Base-by-base conservation (phyloP, 129 eudicot genomes). In the Flaveria trinervia region DNA sequence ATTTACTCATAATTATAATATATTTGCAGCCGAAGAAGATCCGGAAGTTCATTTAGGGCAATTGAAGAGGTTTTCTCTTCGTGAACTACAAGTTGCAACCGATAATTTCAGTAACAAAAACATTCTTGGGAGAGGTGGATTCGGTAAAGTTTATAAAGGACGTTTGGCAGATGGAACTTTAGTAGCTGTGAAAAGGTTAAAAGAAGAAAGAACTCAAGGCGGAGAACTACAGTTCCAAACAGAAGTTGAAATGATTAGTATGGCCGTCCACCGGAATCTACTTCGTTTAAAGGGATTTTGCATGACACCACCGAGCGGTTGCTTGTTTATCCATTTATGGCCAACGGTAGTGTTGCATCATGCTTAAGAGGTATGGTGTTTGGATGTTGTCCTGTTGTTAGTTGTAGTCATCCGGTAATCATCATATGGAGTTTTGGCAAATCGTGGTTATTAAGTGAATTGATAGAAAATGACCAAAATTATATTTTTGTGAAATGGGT, bases 241-340 rank as follows among this genome's bases (percentile, higher is more conserved):
- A 44, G 96, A 89, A 83, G 95, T 92, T 15, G 92, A 92, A 76
- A 87, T 92, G 92, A 92, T 92, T 39, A 92, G 97, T 70, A 92
- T 92, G 97, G 97, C 97, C 13, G 97, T 92, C 17, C 97, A 92
- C 71, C 87, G 97, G 23, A 92, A 92, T 83, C 84, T 92, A 26
- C 96, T 92, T 59, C 90, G 97, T 15, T 69, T 92, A 76, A 86
- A 90, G n/a, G 97, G 96, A 52, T 92, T 92, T 83, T 92, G 97
- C 81, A 92, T 92, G 97, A 92, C 97, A 20, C 96, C 45, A 92
- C 97, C 0, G 97, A 92, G 26, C 82, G 97, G 69, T 70, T 92
- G 83, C 97, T 92, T 41, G 97, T 92, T 82, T 92, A 92, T 79
- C 97, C 97, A 1, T 92, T 71, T 52, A 92, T 92, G 97, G 92